Percentiles rank a stretch among this genome's conserved stretches.
Conservation (phyloP, 208 protist species). For the Trypanosoma mega region DNA sequence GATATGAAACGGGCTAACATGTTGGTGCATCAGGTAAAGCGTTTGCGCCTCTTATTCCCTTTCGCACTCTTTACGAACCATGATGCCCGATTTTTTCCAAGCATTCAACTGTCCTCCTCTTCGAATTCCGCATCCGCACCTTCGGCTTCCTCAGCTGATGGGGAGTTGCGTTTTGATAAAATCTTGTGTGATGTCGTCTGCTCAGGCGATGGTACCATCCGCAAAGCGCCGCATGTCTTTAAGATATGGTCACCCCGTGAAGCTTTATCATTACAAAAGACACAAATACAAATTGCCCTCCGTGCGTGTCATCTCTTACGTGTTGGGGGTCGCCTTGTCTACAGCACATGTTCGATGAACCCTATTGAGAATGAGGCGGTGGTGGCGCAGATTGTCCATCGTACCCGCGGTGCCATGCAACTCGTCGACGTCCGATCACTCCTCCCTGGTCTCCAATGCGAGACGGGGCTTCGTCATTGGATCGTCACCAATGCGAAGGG, state of each 20-base stretch:
- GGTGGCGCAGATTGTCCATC: conserved; percentile 86
- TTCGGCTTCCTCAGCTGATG: conserved; percentile 33
- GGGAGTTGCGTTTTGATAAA: conserved; percentile 88
- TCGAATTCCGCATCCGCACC: not conserved
- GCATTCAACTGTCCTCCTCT: conserved; percentile 30
- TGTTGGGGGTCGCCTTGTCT: conserved; percentile 91
- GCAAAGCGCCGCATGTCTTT: conserved; percentile 83
- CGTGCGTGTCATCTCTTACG: conserved; percentile 76
- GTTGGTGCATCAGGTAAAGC: conserved; percentile 87
- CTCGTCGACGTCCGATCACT: conserved; percentile 86
- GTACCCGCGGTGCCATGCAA: conserved; percentile 73
- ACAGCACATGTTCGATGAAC: conserved; percentile 97
- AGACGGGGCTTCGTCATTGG: conserved; percentile 85
- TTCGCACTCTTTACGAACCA: conserved; percentile 91
- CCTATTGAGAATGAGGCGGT: conserved; percentile 97
- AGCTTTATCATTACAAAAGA: conserved; percentile 73
- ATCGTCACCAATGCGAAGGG: conserved; percentile 68
- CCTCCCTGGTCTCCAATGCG: conserved; percentile 69
- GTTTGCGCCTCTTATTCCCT: conserved; percentile 79
- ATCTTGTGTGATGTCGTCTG: conserved; percentile 95
- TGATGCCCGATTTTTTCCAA: conserved; percentile 85
- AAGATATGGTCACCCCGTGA: conserved; percentile 78
- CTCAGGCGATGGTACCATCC: conserved; percentile 93
- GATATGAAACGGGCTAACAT: conserved; percentile 85
- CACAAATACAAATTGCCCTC: conserved; percentile 85